These are phyloP conservation scores for Hemisphaericaspora nanyangensis DNA, from an alignment of 805 yeast species.

Conservation along the genomic window DNA sequence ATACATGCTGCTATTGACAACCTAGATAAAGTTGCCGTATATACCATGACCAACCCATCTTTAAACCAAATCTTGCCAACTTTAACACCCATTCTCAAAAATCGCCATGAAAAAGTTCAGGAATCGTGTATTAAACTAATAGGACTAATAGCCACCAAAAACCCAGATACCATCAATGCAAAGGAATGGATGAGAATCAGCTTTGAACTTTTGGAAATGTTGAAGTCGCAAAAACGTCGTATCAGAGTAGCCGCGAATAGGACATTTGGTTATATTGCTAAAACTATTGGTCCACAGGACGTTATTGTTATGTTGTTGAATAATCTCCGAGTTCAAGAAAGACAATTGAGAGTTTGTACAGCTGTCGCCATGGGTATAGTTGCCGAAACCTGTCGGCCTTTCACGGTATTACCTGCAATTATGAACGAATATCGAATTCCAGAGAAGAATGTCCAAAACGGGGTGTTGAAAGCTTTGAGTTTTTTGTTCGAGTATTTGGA, in stretches of 20 bases:
- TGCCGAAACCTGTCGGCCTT: slow-evolving; percentile 90
- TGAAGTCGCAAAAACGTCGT: slow-evolving; percentile 72
- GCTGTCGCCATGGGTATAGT: slow-evolving; percentile 98
- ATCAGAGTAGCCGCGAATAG: slow-evolving; percentile 82
- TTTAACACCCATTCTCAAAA: slow-evolving; percentile 84
- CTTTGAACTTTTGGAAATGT: slow-evolving; percentile 83
- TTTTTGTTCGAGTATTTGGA: slow-evolving; percentile 92
- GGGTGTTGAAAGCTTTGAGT: slow-evolving; percentile 85
- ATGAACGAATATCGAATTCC: slow-evolving; percentile 95
- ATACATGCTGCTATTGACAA: slow-evolving; percentile 57
- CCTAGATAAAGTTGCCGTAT: slow-evolving; percentile 56
- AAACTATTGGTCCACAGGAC: slow-evolving; percentile 94
- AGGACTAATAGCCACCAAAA: slow-evolving; percentile 76
- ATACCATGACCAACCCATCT: slow-evolving; percentile 59
- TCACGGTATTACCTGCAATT: slow-evolving; percentile 87
- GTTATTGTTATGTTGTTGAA: slow-evolving; percentile 79
- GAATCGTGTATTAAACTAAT: slow-evolving; percentile 74
- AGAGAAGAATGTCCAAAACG: slow-evolving; percentile 90
- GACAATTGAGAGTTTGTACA: slow-evolving; percentile 93
- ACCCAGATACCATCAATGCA: slow-evolving; percentile 79
- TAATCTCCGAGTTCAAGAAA: slow-evolving; percentile 86
- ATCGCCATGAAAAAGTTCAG: slow-evolving; percentile 87
- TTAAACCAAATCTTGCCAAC: slow-evolving; percentile 79
- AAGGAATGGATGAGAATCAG: slow-evolving; percentile 98
- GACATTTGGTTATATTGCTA: slow-evolving; percentile 88